phyloP scores from a whole-genome alignment of 2,329 filamentous ascomycete species.

The Fusarium sp. region DNA sequence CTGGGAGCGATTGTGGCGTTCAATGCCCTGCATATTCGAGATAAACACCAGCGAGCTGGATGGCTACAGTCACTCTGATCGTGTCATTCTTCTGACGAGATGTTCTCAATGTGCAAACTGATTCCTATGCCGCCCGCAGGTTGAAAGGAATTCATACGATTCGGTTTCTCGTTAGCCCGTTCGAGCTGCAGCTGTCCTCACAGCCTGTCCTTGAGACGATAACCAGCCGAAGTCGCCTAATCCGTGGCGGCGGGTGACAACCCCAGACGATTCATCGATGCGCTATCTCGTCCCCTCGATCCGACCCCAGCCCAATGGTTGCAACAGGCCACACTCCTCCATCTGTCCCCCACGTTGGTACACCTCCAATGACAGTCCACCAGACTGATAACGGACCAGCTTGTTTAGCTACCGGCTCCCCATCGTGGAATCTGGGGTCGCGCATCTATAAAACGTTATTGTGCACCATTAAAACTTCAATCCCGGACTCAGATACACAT shows the following conservation, averaged over 20 bases:
- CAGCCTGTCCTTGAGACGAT: neutral
- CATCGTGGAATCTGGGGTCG: constrained; percentile 24
- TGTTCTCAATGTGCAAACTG: constrained; percentile 5
- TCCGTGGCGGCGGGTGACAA: constrained; percentile 10
- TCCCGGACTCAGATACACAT: constrained; percentile 21
- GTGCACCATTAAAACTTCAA: neutral
- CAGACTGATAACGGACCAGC: constrained; percentile 39
- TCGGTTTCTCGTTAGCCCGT: neutral
- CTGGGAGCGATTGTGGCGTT: constrained; percentile 20
- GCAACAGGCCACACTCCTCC: constrained; percentile 18
- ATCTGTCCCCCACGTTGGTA: constrained; percentile 44
- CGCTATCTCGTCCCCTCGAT: constrained; percentile 34
- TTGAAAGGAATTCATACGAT: constrained; percentile 6
- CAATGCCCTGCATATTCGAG: constrained; percentile 20
- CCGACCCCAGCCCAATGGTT: constrained; percentile 24
- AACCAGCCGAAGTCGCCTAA: constrained; percentile 13
- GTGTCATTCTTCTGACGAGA: constrained; percentile 4
- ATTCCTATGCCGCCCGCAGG: constrained; percentile 1
- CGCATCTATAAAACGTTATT: constrained; percentile 22
- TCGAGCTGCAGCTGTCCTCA: neutral
- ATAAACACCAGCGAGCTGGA: constrained; percentile 43
- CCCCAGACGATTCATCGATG: constrained; percentile 35
- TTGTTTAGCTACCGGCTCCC: constrained; percentile 8
- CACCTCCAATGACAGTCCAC: constrained; percentile 20
- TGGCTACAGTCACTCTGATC: constrained; percentile 22